Conservation (phyloP, 2,329 filamentous ascomycete genomes). For the Xylariaceae sp. region DNA sequence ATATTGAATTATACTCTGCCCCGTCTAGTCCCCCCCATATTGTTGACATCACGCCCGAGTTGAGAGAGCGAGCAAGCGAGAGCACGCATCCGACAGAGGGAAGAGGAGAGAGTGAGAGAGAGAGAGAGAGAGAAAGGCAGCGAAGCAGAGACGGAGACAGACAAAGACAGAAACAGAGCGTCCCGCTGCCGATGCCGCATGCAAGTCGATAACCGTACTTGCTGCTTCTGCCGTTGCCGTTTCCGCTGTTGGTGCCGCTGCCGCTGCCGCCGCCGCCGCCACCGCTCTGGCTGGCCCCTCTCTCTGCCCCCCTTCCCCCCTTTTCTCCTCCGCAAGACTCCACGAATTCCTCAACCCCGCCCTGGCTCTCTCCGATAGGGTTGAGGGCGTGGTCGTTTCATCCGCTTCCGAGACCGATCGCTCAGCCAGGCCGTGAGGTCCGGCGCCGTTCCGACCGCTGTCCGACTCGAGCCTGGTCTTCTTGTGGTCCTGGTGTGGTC, state of each 20-base stretch:
- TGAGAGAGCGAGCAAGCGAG: too few species aligned
- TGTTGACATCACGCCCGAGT: slow-evolving; percentile 9
- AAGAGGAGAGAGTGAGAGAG: too few species aligned
- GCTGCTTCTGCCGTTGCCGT: background rate
- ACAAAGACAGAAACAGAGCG: too few species aligned
- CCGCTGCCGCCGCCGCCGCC: background rate
- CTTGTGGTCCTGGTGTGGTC: slow-evolving; percentile 20
- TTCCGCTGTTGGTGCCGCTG: background rate
- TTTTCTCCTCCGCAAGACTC: slow-evolving; percentile 12
- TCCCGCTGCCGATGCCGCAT: slow-evolving; percentile 17
- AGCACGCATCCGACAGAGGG: too few species aligned
- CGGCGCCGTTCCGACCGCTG: slow-evolving; percentile 22
- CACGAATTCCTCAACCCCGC: slow-evolving; percentile 14
- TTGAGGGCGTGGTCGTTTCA: slow-evolving; percentile 17
- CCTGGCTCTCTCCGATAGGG: slow-evolving; percentile 23
- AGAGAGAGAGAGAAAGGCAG: too few species aligned
- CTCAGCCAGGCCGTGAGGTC: slow-evolving; percentile 16
- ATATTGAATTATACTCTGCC: slow-evolving; percentile 1
- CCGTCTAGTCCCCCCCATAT: slow-evolving; percentile 4
- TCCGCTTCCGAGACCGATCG: slow-evolving; percentile 26
- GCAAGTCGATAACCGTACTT: slow-evolving; percentile 11
- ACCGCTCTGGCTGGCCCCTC: background rate
- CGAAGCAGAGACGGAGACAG: too few species aligned
- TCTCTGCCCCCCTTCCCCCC: background rate
- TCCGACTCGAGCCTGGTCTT: slow-evolving; percentile 18